Conservation (phyloP, 2,329 filamentous ascomycete species). For the Drechmeria coniospora region DNA sequence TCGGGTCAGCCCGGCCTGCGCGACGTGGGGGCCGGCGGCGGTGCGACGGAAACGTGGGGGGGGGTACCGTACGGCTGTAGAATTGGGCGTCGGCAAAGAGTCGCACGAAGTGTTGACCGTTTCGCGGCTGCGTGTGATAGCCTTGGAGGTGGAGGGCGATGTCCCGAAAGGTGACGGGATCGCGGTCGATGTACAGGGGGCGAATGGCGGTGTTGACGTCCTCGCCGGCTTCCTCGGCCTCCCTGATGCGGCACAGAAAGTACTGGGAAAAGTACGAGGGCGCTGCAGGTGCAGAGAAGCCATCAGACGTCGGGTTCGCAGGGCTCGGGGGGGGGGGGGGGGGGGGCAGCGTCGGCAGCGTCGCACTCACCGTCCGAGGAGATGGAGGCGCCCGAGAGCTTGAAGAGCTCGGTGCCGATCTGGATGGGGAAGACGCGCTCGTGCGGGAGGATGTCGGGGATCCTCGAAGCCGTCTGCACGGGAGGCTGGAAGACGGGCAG, state of each 20-base stretch:
- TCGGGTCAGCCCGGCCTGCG: too few species aligned
- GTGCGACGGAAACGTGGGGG: too few species aligned
- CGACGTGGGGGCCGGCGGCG: too few species aligned
- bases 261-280: slow-evolving; percentile 95
- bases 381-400: slow-evolving; percentile 56
- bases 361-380: slow-evolving; percentile 51
- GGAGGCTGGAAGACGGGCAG: slow-evolving; percentile 6
- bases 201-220: slow-evolving; percentile 38
- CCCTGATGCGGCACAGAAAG: slow-evolving; percentile 67
- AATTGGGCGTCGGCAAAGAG: slow-evolving; percentile 92
- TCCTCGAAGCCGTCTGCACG: slow-evolving; percentile 23
- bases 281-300: too few species aligned
- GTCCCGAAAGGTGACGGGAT: slow-evolving; percentile 76
- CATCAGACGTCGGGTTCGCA: too few species aligned
- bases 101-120: slow-evolving; percentile 78
- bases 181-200: slow-evolving; percentile 89
- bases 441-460: slow-evolving; percentile 46
- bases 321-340: slow-evolving; percentile 1
- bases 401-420: slow-evolving; percentile 56
- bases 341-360: slow-evolving; percentile 4
- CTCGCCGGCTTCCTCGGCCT: slow-evolving; percentile 43
- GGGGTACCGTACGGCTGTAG: slow-evolving; percentile 50
- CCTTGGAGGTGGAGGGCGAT: slow-evolving; percentile 85
- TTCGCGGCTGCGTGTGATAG: slow-evolving; percentile 69
- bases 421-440: slow-evolving; percentile 63